Conservation (phyloP, 1,284 basidiomycete genomes). For the Ceratobasidium sp. region DNA sequence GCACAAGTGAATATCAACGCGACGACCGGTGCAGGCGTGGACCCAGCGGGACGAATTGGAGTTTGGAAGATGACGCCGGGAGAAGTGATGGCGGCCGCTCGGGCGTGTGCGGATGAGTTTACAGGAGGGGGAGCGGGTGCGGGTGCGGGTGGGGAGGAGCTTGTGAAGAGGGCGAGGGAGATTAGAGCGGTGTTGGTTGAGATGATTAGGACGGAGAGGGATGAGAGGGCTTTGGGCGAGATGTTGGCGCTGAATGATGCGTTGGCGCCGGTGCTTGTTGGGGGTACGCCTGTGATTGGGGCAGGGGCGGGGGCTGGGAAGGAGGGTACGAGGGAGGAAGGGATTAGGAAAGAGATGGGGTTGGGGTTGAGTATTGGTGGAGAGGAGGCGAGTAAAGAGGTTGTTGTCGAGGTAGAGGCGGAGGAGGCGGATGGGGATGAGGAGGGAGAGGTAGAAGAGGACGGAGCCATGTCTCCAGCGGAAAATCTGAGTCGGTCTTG, state of each 20-base stretch:
- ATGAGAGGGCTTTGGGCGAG: slow-evolving; percentile 71
- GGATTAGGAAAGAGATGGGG: slow-evolving; percentile 23
- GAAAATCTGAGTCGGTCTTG: slow-evolving; percentile 43
- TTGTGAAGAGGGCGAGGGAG: slow-evolving; percentile 62
- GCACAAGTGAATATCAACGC: slow-evolving; percentile 44
- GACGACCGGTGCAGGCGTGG: slow-evolving; percentile 32
- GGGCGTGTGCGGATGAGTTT: slow-evolving; percentile 30
- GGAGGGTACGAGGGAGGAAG: slow-evolving; percentile 8
- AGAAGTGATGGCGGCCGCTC: slow-evolving; percentile 63
- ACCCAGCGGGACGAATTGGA: slow-evolving; percentile 46
- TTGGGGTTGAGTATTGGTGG: slow-evolving; percentile 30
- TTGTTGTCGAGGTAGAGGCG: neutral
- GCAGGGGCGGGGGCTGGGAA: neutral
- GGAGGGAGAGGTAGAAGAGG: slow-evolving; percentile 1
- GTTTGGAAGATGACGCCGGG: slow-evolving; percentile 66
- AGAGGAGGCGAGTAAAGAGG: neutral
- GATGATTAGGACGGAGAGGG: slow-evolving; percentile 70
- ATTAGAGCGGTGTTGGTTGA: slow-evolving; percentile 71
- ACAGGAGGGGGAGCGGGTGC: no score
- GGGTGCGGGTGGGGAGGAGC: slow-evolving; percentile 40
- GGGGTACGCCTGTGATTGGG: neutral
- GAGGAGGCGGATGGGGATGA: slow-evolving; percentile 17
- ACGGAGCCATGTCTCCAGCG: slow-evolving; percentile 25
- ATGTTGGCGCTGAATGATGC: slow-evolving; percentile 78
- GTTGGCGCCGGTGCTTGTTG: slow-evolving; percentile 16